phyloP scores from a whole-genome alignment of 805 yeast species.

The Lipomyces anomalus region DNA sequence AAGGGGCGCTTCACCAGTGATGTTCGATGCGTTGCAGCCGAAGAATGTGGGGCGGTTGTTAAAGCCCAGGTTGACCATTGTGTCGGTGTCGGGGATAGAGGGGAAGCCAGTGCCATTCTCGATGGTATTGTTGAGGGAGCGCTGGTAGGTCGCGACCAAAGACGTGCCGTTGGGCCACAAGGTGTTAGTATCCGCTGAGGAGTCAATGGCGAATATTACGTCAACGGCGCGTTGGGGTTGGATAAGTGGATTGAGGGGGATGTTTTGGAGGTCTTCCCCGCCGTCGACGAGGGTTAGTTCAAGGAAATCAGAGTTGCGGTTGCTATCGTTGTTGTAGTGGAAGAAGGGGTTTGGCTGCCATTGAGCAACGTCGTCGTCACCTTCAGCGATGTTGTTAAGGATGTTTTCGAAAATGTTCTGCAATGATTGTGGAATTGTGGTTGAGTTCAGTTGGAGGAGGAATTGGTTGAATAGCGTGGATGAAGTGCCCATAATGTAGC shows the following conservation, averaged over 20 bases:
- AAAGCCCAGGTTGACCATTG: slow-evolving; percentile 46
- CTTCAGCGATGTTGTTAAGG: not conserved
- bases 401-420: slow-evolving; percentile 38
- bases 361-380: slow-evolving; percentile 51
- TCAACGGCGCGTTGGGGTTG: slow-evolving; percentile 59
- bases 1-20: slow-evolving; percentile 43
- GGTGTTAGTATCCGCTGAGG: slow-evolving; percentile 56
- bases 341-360: slow-evolving; percentile 69
- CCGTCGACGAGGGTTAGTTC: slow-evolving; percentile 64
- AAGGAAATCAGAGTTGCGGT: no score
- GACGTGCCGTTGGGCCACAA: slow-evolving; percentile 68
- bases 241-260: slow-evolving; percentile 61
- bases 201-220: slow-evolving; percentile 58
- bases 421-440: slow-evolving; percentile 23
- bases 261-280: slow-evolving; percentile 70
- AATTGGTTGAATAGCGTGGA: slow-evolving; percentile 39
- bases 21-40: slow-evolving; percentile 64
- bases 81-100: slow-evolving; percentile 50
- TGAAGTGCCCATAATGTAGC: slow-evolving; percentile 63
- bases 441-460: slow-evolving; percentile 12
- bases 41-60: slow-evolving; percentile 66
- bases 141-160: slow-evolving; percentile 43
- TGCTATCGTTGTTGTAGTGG: slow-evolving; percentile 16
- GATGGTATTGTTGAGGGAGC: slow-evolving; percentile 39
- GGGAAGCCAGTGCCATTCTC: slow-evolving; percentile 52